Base-by-base conservation (phyloP, 352 stramenopile genomes). In the Aphanomyces stellatus region DNA sequence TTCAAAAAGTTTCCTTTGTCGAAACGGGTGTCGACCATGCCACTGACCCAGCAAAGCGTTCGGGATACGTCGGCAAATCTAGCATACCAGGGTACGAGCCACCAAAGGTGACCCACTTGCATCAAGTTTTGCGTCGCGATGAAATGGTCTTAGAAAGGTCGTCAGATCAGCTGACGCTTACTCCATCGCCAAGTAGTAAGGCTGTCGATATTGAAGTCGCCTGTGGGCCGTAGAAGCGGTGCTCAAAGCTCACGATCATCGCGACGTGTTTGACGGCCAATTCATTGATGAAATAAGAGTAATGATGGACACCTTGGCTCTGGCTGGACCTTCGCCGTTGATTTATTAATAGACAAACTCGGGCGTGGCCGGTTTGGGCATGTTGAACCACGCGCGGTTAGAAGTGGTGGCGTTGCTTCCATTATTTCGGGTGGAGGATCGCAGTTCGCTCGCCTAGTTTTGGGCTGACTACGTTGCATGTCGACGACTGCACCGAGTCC, bases 1-100 rank as follows among this genome's bases (percentile, higher is more conserved):
- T 22, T 62, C 19, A 22, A 2, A 37, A 62, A 62, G 42, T 8
- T 62, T 22, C 28, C 25, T 41, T 37, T 8, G 27, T 62, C 10
- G 51, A 10, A 10, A 93, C 30, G 8, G 46, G 46, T 10, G 24
- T 28, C 19, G 46, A 53, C 10, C 24, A 22, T 8, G 46, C 46
- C 1, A 53, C 46, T 1, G 46, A 53, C 13, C 51, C 51, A 24
- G 51, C 51, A 13, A 59, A 33, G 17, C 17, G 15, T 11, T 82
- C 72, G 15, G 96, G 94, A 74, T 99, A 98, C 78, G 17, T 95
- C 85, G 65, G 97, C 87, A 88, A 93, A 99, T 28, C 88, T 77
- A 99, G 79, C 95, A 98, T 98, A 6, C 96, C 96, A 28, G 95
- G 92, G 70, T 98, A 98, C 64, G 77, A 94, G 22, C 95, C 95